phyloP scores from a whole-genome alignment of 257 asterid genomes.

The Solanum lycopersicoides region DNA sequence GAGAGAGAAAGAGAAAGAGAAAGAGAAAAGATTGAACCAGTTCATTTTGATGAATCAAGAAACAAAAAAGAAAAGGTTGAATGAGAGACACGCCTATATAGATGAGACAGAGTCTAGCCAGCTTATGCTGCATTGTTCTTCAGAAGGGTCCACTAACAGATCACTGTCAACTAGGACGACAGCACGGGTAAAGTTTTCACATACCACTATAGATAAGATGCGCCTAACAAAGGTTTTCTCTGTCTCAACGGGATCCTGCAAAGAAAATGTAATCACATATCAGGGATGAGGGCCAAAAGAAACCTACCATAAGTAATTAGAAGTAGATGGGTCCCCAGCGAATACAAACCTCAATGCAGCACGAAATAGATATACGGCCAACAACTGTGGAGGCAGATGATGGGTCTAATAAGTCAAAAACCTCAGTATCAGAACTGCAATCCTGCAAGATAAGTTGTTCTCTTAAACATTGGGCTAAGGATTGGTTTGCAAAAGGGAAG shows the following conservation, averaged over 20 bases:
- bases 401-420: slow-evolving; percentile 55
- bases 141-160: neutral
- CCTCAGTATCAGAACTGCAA: slow-evolving; percentile 46
- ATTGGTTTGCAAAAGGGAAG: neutral
- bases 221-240: slow-evolving; percentile 75
- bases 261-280: slow-evolving; percentile 13
- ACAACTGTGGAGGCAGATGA: slow-evolving; percentile 46
- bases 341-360: slow-evolving; percentile 72
- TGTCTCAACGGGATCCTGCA: slow-evolving; percentile 93
- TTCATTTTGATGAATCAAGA: neutral
- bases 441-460: slow-evolving; percentile 43
- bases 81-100: neutral
- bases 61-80: neutral
- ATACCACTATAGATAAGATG: slow-evolving; percentile 87
- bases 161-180: neutral
- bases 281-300: slow-evolving; percentile 1
- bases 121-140: neutral
- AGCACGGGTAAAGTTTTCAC: slow-evolving; percentile 6
- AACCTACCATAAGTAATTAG: neutral
- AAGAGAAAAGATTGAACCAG: neutral
- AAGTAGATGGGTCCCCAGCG: neutral
- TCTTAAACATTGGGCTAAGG: neutral
- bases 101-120: neutral
- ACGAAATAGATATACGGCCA: slow-evolving; percentile 73
- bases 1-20: neutral